Evolutionary conservation across 148 eudicot species (phyloP).

Genomic region (Persicaria tinctoria): DNA sequence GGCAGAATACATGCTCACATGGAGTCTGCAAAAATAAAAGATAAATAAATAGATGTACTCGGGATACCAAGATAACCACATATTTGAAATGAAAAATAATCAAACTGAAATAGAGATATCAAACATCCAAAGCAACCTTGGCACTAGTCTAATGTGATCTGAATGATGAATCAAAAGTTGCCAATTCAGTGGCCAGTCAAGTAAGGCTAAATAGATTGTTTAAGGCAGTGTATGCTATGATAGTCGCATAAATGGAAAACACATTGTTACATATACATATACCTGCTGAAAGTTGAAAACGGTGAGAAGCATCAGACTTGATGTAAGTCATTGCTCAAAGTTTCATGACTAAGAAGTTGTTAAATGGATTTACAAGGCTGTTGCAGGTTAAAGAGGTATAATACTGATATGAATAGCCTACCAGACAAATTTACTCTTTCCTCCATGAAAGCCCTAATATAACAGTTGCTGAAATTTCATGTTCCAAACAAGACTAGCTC

Average conservation of each 20-base stretch:
- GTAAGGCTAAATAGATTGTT: too few species aligned
- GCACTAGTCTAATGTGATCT: background rate
- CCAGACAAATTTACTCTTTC: background rate
- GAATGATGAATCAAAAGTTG: background rate
- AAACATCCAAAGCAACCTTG: background rate
- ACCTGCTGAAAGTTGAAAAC: background rate
- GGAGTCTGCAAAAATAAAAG: conserved; percentile 68
- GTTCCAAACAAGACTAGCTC: background rate
- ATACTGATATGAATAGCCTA: background rate
- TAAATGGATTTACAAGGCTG: background rate
- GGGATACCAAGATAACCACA: background rate
- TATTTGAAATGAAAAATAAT: background rate
- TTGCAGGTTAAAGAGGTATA: background rate
- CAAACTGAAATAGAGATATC: too few species aligned
- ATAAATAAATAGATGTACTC: too few species aligned
- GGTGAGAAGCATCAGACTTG: background rate
- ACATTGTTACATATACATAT: background rate
- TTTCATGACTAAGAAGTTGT: background rate
- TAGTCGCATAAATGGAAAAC: background rate
- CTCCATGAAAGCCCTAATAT: background rate
- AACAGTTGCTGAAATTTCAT: background rate
- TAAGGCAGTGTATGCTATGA: too few species aligned
- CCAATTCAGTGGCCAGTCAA: background rate
- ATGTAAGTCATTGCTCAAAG: background rate
- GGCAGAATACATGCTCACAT: conserved; percentile 94